Conservation (phyloP, 1,284 basidiomycete genomes). For the Meira miltonrushii region DNA sequence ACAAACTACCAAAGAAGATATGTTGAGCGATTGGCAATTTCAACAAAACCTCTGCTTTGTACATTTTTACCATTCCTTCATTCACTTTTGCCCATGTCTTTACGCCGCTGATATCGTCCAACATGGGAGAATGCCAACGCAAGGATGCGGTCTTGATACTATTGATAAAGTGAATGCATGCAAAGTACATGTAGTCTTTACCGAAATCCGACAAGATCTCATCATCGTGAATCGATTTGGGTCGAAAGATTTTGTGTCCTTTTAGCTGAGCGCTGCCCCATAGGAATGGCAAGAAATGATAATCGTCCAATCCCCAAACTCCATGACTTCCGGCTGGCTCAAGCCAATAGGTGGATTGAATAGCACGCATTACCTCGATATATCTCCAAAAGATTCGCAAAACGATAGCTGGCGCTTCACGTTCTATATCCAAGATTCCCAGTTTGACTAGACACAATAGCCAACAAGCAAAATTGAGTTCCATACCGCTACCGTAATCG, state of each 20-base stretch:
- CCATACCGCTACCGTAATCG: slow-evolving; percentile 99
- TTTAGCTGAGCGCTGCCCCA: slow-evolving; percentile 79
- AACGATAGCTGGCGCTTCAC: slow-evolving; percentile 74
- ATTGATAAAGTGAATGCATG: slow-evolving; percentile 94
- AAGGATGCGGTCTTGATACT: slow-evolving; percentile 84
- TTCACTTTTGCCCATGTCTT: slow-evolving; percentile 98
- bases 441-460: slow-evolving; percentile 83
- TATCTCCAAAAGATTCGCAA: slow-evolving; percentile 76
- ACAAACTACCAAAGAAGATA: slow-evolving; percentile 82
- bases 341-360: slow-evolving; percentile 94
- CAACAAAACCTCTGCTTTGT: slow-evolving; percentile 83
- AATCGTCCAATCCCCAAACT: slow-evolving; percentile 97
- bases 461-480: slow-evolving; percentile 96
- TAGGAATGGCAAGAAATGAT: slow-evolving; percentile 91
- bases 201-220: slow-evolving; percentile 91
- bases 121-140: slow-evolving; percentile 98
- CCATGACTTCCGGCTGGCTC: slow-evolving; percentile 97
- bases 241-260: slow-evolving; percentile 81
- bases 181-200: slow-evolving; percentile 92
- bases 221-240: slow-evolving; percentile 83
- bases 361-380: slow-evolving; percentile 67
- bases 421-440: slow-evolving; percentile 59
- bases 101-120: slow-evolving; percentile 94
- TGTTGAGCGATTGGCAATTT: slow-evolving; percentile 96
- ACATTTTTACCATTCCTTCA: slow-evolving; percentile 98